These are phyloP conservation scores for Elsinoe necatrix DNA, from an alignment of 2,329 filamentous ascomycete genomes.

Conservation along the genomic window DNA sequence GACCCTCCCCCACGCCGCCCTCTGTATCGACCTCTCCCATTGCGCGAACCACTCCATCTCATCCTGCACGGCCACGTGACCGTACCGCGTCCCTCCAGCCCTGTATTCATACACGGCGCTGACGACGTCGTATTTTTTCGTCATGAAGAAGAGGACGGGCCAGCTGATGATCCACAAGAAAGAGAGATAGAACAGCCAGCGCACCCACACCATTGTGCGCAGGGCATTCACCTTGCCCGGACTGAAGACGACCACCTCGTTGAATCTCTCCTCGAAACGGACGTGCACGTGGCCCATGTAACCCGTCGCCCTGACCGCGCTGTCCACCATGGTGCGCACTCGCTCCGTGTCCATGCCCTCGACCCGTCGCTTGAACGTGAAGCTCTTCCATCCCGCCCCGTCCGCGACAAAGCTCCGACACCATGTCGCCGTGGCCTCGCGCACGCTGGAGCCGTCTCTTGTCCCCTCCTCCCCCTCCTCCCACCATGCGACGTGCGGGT, in stretches of 20 bases:
- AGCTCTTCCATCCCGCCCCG: constrained; percentile 47
- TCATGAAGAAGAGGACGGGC: constrained; percentile 61
- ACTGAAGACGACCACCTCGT: constrained; percentile 55
- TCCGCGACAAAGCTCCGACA: constrained; percentile 59
- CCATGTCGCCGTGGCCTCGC: constrained; percentile 48
- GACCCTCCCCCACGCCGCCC: constrained; percentile 50
- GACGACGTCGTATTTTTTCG: constrained; percentile 57
- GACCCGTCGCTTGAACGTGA: constrained; percentile 39
- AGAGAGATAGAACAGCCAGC: constrained; percentile 56
- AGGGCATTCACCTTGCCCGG: constrained; percentile 54
- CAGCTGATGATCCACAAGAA: constrained; percentile 62
- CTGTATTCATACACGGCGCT: constrained; percentile 50
- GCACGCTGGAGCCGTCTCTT: background rate
- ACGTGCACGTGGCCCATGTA: constrained; percentile 57
- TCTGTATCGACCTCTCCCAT: constrained; percentile 53
- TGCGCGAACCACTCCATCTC: constrained; percentile 53
- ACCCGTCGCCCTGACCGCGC: constrained; percentile 54
- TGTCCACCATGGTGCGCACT: constrained; percentile 45
- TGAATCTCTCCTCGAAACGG: constrained; percentile 51
- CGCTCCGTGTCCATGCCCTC: constrained; percentile 52
- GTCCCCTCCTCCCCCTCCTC: too few relatives aligned
- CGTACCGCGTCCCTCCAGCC: constrained; percentile 23
- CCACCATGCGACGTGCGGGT: background rate
- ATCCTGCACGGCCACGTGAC: constrained; percentile 1
- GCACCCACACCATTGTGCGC: constrained; percentile 55